phyloP scores from a whole-genome alignment of 2,329 filamentous ascomycete species.

The Phialemonium atrogriseum region DNA sequence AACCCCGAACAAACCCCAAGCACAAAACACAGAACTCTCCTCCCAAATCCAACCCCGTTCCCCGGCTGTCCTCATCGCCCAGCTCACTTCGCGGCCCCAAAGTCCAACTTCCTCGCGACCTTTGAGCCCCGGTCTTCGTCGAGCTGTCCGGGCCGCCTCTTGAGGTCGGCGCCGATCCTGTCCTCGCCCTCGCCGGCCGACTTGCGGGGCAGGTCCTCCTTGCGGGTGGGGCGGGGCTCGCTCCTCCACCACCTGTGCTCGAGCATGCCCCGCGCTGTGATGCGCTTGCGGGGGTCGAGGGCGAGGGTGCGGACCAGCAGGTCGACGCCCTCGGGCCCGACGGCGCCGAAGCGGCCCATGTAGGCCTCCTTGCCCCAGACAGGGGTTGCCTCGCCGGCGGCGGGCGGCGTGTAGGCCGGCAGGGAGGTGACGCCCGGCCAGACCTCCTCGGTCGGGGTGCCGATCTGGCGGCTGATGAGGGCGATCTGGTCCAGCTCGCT shows the following conservation, averaged over 20 bases:
- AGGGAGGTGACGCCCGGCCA: constrained; percentile 88
- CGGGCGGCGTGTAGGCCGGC: constrained; percentile 73
- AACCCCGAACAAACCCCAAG: too few species aligned
- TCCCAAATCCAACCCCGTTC: neutral
- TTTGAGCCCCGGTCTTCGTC: constrained; percentile 55
- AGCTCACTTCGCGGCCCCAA: constrained; percentile 42
- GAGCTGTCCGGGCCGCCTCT: constrained; percentile 66
- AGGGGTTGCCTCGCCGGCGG: constrained; percentile 42
- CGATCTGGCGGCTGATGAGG: constrained; percentile 76
- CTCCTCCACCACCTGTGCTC: constrained; percentile 79
- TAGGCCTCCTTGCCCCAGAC: constrained; percentile 65
- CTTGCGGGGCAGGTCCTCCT: constrained; percentile 74
- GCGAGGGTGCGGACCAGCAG: constrained; percentile 77
- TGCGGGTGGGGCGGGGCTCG: constrained; percentile 74
- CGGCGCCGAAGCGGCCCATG: constrained; percentile 66
- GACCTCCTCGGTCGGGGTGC: constrained; percentile 86
- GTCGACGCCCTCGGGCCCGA: constrained; percentile 78
- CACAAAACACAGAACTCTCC: too few species aligned
- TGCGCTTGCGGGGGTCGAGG: constrained; percentile 79
- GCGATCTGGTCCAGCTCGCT: constrained; percentile 81
- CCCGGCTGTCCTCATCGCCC: too few species aligned
- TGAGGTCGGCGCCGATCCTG: constrained; percentile 75
- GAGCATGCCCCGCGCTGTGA: constrained; percentile 69
- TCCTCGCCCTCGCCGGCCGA: constrained; percentile 59
- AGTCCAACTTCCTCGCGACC: constrained; percentile 77